Evolutionary conservation across 805 yeast genomes (phyloP), one percentile per base, ranked within the genome.

Genomic region (Starmerella scarabaei): DNA sequence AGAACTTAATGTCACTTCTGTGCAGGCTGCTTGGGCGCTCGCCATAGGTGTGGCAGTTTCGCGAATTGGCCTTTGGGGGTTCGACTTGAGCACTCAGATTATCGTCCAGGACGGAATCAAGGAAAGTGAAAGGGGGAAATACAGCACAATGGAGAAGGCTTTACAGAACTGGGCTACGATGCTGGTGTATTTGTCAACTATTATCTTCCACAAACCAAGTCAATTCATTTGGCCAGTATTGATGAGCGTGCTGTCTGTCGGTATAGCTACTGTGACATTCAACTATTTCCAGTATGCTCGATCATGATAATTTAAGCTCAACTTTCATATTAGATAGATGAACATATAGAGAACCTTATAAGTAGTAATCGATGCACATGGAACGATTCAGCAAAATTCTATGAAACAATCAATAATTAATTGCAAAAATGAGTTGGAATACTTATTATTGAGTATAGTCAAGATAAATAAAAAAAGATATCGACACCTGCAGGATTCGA

Each of bases 41-140:
- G 38, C 58, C 3, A 33, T 43, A n/a, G 60, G 58, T 6, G 55
- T 53, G 5, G 45, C 54, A 5, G 34, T 62, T n/a, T 55, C 62
- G 16, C 49, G 68, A 14, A 40, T 64, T 18, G 68, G 68, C 1
- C 49, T 64, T 9, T 64, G 68, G 68, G 66, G 68, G 19, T 63
- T 60, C 47, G 67, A 63, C 40, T 48, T 64, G 23, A 49, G 64
- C 21, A 51, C 59, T 1, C 66, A 63, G 42, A 50, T 56, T 19
- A 47, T 53, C 14, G 51, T 64, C 19, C 67, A 62, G 34, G 53
- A 61, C 17, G 55, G 53, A 27, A 62, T 63, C 21, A 51, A 46
- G 17, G 57, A 57, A 31, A 56, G 55, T 11, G 47, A 52, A 20
- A 47, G 67, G 18, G 62, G 60, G 19, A 44, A 50, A 18, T 63